These are phyloP conservation scores for Aureococcus anophagefferens DNA, from an alignment of 108 stramenopile species.

Conservation along the genomic window DNA sequence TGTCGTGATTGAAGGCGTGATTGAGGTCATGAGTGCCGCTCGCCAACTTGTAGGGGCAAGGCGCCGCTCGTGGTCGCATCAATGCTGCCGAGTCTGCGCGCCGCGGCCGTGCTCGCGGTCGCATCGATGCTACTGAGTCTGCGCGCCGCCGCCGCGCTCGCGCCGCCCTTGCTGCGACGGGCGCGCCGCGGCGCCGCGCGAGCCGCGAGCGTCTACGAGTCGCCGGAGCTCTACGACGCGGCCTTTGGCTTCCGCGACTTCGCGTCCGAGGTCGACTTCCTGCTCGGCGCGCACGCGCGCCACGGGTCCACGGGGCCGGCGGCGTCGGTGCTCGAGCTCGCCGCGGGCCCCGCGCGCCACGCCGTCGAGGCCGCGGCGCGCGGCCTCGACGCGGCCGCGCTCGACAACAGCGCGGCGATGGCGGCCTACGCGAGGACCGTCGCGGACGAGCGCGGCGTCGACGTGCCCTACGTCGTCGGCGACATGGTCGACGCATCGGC, in stretches of 20 bases:
- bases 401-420: constrained; percentile 62
- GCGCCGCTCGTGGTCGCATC: no score
- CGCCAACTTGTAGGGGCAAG: no score
- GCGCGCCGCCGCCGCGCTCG: no score
- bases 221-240: background rate
- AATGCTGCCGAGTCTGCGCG: no score
- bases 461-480: constrained; percentile 34
- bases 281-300: constrained; percentile 43
- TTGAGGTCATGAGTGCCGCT: no score
- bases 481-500: constrained; percentile 40
- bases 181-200: no score
- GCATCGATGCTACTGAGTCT: no score
- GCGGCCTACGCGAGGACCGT: constrained; percentile 47
- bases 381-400: constrained; percentile 39
- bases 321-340: constrained; percentile 50
- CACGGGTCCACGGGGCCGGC: constrained; percentile 20
- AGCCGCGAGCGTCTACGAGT: background rate
- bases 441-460: constrained; percentile 35
- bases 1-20: no score
- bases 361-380: constrained; percentile 42
- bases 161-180: no score
- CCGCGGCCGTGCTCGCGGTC: no score
- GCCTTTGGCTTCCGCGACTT: constrained; percentile 20
- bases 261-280: constrained; percentile 64
- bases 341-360: constrained; percentile 73